Conservation (phyloP, 108 stramenopile species). For the Cyclotella baltica region DNA sequence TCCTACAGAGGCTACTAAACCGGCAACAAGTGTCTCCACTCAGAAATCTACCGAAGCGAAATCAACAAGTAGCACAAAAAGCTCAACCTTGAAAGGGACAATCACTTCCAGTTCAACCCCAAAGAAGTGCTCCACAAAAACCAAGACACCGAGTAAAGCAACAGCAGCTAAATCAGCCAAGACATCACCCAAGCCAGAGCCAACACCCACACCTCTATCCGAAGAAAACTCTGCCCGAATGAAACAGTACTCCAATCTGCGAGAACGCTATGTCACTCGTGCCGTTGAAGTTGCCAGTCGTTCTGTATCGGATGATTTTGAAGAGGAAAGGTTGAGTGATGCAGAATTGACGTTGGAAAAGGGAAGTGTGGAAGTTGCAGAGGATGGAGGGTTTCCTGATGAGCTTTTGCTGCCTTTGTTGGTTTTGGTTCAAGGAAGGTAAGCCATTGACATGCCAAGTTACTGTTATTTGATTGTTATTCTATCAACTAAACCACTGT, state of each 20-base stretch:
- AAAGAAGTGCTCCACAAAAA: neutral
- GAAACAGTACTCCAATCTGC: slow-evolving; percentile 16
- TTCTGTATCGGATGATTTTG: slow-evolving; percentile 39
- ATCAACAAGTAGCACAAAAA: neutral
- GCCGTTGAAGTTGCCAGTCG: slow-evolving; percentile 36
- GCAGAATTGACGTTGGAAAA: slow-evolving; percentile 25
- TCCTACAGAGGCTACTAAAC: no score
- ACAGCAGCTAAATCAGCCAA: neutral
- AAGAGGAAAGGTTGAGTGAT: slow-evolving; percentile 31
- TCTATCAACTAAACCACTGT: neutral
- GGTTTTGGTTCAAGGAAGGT: slow-evolving; percentile 71
- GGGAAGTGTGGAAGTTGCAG: slow-evolving; percentile 33
- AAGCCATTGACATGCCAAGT: neutral
- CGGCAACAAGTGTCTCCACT: no score
- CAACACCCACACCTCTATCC: slow-evolving; percentile 4
- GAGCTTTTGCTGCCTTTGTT: slow-evolving; percentile 56
- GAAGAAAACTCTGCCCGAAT: slow-evolving; percentile 32
- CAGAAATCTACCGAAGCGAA: no score
- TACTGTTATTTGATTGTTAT: neutral
- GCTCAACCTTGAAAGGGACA: neutral
- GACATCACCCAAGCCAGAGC: neutral
- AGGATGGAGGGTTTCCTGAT: slow-evolving; percentile 61
- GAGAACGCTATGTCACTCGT: slow-evolving; percentile 40
- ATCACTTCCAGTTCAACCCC: neutral
- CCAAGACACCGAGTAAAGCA: slow-evolving; percentile 1